Evolutionary conservation across 306 rosid genomes (phyloP).

Genomic region (Coriaria nepalensis): DNA sequence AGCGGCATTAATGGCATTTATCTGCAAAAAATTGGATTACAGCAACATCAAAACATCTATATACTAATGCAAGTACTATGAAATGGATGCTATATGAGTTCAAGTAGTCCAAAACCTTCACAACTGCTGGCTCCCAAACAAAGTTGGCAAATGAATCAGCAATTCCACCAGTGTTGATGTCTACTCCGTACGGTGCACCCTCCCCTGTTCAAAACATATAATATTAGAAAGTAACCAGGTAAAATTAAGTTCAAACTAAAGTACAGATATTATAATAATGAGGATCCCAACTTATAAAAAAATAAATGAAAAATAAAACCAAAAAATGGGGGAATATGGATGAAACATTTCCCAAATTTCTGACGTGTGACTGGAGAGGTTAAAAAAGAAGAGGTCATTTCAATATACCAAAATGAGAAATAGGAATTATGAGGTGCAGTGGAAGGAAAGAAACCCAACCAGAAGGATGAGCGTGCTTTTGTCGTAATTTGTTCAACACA

Average conservation of each 20-base stretch:
- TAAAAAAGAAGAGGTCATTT: too few species aligned
- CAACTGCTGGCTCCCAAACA: slow-evolving; percentile 99
- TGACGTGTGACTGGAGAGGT: too few species aligned
- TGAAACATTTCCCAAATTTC: too few species aligned
- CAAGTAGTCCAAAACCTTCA: slow-evolving; percentile 42
- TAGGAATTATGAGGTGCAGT: background rate
- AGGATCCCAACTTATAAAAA: too few species aligned
- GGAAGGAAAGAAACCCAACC: slow-evolving; percentile 30
- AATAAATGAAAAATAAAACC: too few species aligned
- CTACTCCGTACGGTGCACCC: slow-evolving; percentile 88
- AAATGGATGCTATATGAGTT: too few species aligned
- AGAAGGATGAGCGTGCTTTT: slow-evolving; percentile 83
- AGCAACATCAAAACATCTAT: background rate
- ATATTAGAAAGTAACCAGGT: background rate
- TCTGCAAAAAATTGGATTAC: slow-evolving; percentile 32
- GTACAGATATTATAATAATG: too few species aligned
- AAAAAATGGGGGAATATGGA: too few species aligned
- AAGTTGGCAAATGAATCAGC: slow-evolving; percentile 84
- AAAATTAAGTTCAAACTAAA: too few species aligned
- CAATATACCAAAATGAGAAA: background rate
- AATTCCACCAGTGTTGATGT: slow-evolving; percentile 88
- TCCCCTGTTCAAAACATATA: slow-evolving; percentile 36
- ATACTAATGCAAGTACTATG: too few species aligned
- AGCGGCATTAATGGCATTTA: slow-evolving; percentile 95
- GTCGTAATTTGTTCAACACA: slow-evolving; percentile 88